Evolutionary conservation across 2,329 filamentous ascomycete species (phyloP).

Genomic region (Colletotrichum endophyticum): DNA sequence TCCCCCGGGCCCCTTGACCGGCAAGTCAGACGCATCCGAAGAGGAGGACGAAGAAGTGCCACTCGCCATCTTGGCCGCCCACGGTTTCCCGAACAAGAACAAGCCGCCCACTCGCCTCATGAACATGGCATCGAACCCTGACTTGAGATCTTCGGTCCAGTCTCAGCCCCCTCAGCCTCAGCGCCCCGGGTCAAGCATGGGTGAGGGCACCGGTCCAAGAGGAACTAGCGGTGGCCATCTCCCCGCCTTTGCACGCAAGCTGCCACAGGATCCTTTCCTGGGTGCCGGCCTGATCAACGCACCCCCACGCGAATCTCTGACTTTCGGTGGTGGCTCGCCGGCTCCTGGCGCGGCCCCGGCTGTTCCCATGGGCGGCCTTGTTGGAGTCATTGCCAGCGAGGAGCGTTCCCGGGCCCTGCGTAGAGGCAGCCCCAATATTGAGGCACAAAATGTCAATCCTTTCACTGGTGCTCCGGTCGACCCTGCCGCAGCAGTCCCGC

Average conservation of each 20-base stretch:
- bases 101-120: slow-evolving; percentile 73
- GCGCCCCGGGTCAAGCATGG: slow-evolving; percentile 62
- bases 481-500: slow-evolving; percentile 52
- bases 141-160: slow-evolving; percentile 63
- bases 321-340: slow-evolving; percentile 65
- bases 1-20: slow-evolving; percentile 37
- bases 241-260: slow-evolving; percentile 80
- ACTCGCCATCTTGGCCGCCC: slow-evolving; percentile 83
- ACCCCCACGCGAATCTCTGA: slow-evolving; percentile 75
- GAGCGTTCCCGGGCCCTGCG: slow-evolving; percentile 80
- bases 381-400: slow-evolving; percentile 87
- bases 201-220: slow-evolving; percentile 45
- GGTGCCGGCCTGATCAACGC: slow-evolving; percentile 78
- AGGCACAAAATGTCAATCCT: slow-evolving; percentile 47
- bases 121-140: slow-evolving; percentile 72
- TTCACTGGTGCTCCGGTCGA: slow-evolving; percentile 49
- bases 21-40: slow-evolving; percentile 62
- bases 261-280: slow-evolving; percentile 86
- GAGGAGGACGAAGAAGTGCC: slow-evolving; percentile 93
- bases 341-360: slow-evolving; percentile 39
- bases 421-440: slow-evolving; percentile 76
- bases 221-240: slow-evolving; percentile 54
- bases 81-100: slow-evolving; percentile 83
- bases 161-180: slow-evolving; percentile 46
- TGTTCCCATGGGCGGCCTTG: slow-evolving; percentile 75